Evolutionary conservation across 495 filamentous ascomycete species (phyloP), one percentile per base, ranked within the genome.

Genomic region (Penicillium steckii): DNA sequence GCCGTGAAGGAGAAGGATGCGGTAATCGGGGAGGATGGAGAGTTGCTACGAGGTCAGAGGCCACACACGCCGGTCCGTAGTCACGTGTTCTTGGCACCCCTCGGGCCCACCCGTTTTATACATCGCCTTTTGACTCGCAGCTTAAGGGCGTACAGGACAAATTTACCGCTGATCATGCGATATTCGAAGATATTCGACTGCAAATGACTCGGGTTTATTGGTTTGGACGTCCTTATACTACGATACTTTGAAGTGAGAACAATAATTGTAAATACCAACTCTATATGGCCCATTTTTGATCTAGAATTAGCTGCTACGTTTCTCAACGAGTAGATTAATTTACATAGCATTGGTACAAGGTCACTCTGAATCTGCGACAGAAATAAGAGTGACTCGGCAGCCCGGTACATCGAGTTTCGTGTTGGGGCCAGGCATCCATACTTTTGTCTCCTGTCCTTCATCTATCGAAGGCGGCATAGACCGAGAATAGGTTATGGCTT

Each of bases 381-480:
- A 18, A 1, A 47, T 29, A 12, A 74, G 32, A 7, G 53, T 50
- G 8, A 77, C 58, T 30, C 66, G 63, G 29, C 57, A 70, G 24
- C 72, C 71, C 21, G 74, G 68, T 19, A 77, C 60, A 50, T 74
- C 65, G n/a, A 77, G 50, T 41, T 77, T 75, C 0, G 72, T 74
- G 44, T 53, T 56, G 35, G 61, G 67, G 23, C 61, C 53, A 6
- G 48, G 42, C 22, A 15, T 35, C 18, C 40, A 50, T 45, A 37
- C 55, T 8, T 27, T 13, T 23, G 38, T 23, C 19, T 41, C 38
- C 13, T 41, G 18, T 8, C 3, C 32, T n/a, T 40, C 17, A 0
- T 41, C 21, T 23, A 22, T 19, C 17, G 8, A 21, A 8, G 12
- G 10, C 9, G 38, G 38, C 7, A 22, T 12, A n/a, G 21, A 41